Evolutionary conservation across 352 stramenopile species (phyloP).

Genomic region (Phytophthora constricta): DNA sequence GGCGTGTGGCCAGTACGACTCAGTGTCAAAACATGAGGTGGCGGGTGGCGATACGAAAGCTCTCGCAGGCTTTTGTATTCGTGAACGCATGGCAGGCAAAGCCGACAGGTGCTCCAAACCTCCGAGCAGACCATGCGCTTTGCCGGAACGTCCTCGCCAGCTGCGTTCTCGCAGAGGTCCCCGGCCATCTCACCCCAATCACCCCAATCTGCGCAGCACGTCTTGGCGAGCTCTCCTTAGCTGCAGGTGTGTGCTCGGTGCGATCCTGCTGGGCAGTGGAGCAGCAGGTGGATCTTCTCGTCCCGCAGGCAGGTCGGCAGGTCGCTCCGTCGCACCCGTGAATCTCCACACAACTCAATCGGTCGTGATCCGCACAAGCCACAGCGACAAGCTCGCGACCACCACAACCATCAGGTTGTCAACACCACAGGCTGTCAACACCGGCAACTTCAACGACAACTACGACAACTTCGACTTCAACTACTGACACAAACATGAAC

Average conservation of each 20-base stretch:
- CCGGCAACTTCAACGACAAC: constrained; percentile 2
- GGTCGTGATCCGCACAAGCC: constrained; percentile 8
- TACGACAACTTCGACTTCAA: not conserved
- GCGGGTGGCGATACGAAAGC: no score
- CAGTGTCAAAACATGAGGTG: no score
- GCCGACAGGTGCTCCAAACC: no score
- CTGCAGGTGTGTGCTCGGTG: not conserved
- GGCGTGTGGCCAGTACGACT: no score
- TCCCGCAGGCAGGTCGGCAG: not conserved
- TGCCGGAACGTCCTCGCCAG: constrained; percentile 8
- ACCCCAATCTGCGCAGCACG: constrained; percentile 1
- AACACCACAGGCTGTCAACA: no score
- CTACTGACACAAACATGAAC: not conserved
- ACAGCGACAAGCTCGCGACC: constrained; percentile 1
- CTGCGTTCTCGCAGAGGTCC: constrained; percentile 14
- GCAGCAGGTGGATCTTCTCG: not conserved
- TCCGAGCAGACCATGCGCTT: no score
- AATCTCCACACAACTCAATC: constrained; percentile 25
- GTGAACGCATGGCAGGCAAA: no score
- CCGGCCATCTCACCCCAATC: no score
- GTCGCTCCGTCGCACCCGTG: not conserved
- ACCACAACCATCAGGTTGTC: no score
- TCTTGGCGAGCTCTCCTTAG: not conserved
- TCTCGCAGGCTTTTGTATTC: no score
- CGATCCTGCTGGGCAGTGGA: not conserved